These are phyloP conservation scores for Aspergillus neotritici DNA, from an alignment of 2,329 filamentous ascomycete genomes.

Conservation along the genomic window DNA sequence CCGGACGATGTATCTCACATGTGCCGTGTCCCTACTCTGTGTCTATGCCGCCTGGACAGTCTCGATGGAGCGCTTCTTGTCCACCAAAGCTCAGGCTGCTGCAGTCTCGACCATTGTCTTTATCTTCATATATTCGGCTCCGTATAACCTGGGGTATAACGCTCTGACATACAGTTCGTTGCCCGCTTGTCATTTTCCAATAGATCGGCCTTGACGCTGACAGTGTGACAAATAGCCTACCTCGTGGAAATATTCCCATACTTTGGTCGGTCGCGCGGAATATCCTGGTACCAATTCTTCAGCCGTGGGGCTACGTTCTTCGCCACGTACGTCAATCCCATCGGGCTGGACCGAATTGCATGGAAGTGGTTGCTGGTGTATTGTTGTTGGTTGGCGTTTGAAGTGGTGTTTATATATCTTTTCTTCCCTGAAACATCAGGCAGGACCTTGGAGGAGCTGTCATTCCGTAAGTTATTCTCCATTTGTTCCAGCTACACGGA, in stretches of 20 bases:
- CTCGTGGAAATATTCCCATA: slow-evolving; percentile 58
- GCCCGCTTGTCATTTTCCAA: background rate
- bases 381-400: slow-evolving; percentile 39
- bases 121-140: slow-evolving; percentile 55
- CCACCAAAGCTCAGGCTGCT: slow-evolving; percentile 32
- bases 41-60: slow-evolving; percentile 55
- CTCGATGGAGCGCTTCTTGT: slow-evolving; percentile 35
- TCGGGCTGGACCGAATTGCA: slow-evolving; percentile 38
- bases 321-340: slow-evolving; percentile 45
- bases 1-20: slow-evolving; percentile 44
- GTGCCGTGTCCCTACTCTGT: slow-evolving; percentile 46
- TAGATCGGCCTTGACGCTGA: background rate
- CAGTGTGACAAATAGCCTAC: slow-evolving; percentile 29
- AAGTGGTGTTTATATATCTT: slow-evolving; percentile 41
- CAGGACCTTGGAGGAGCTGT: slow-evolving; percentile 43
- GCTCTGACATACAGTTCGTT: slow-evolving; percentile 47
- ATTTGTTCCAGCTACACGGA: background rate
- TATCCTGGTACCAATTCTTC: slow-evolving; percentile 54
- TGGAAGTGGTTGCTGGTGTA: slow-evolving; percentile 46
- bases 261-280: slow-evolving; percentile 52
- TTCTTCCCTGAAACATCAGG: slow-evolving; percentile 43
- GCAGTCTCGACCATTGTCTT: slow-evolving; percentile 49
- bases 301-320: slow-evolving; percentile 48
- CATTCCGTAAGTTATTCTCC: slow-evolving; percentile 35
- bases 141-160: slow-evolving; percentile 63